Evolutionary conservation across 352 stramenopile genomes (phyloP).

Genomic region (Phytophthora citricola): DNA sequence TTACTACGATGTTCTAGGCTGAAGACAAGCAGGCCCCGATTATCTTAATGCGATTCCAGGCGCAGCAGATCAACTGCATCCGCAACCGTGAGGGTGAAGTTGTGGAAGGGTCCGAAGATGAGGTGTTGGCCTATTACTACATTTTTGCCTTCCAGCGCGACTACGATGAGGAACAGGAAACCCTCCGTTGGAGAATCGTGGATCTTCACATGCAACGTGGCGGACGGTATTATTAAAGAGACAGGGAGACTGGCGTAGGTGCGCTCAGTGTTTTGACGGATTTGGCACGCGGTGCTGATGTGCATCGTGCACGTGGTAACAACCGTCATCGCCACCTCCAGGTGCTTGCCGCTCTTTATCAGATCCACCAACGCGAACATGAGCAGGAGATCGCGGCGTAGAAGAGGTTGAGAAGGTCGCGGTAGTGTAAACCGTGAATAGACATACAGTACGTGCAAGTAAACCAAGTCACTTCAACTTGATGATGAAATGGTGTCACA

Average conservation of each 20-base stretch:
- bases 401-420: too few species aligned
- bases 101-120: constrained; percentile 96
- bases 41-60: constrained; percentile 97
- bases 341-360: too few species aligned
- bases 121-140: constrained; percentile 98
- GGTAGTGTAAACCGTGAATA: constrained; percentile 26
- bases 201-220: constrained; percentile 89
- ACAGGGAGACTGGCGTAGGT: not conserved
- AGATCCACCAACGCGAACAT: too few species aligned
- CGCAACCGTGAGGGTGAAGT: constrained; percentile 96
- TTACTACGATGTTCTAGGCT: constrained; percentile 44
- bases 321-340: too few species aligned
- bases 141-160: constrained; percentile 97
- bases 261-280: not conserved
- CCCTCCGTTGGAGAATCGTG: constrained; percentile 86
- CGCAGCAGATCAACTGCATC: constrained; percentile 99
- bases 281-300: not conserved
- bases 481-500: too few species aligned
- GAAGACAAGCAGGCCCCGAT: constrained; percentile 94
- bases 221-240: constrained; percentile 79
- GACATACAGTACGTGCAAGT: constrained; percentile 18
- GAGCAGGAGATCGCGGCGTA: too few species aligned
- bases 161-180: constrained; percentile 95
- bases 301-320: too few species aligned
- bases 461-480: not conserved